phyloP scores from a whole-genome alignment of 768 basidiomycete species.

The Royoungia palumana region DNA sequence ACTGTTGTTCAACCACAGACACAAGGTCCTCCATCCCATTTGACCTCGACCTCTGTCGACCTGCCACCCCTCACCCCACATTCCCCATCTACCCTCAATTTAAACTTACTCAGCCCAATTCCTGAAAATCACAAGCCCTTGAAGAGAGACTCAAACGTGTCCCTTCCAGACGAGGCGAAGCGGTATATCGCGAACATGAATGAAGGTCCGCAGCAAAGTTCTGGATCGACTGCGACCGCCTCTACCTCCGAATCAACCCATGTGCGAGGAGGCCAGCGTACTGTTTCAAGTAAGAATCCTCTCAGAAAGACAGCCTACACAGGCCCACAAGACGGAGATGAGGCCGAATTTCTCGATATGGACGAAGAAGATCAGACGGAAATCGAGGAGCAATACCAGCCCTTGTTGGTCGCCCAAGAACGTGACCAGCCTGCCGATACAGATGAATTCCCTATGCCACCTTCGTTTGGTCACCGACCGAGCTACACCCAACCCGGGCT shows the following conservation, averaged over 20 bases:
- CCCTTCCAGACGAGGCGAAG: constrained; percentile 73
- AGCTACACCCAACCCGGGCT: constrained; percentile 7
- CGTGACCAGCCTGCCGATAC: constrained; percentile 36
- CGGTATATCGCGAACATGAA: constrained; percentile 67
- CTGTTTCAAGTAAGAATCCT: constrained; percentile 1
- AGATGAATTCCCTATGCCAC: constrained; percentile 54
- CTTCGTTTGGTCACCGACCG: constrained; percentile 25
- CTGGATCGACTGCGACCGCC: constrained; percentile 22
- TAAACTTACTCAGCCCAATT: constrained; percentile 21
- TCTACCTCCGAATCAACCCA: not conserved
- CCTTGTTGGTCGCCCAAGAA: constrained; percentile 6
- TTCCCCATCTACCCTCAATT: constrained; percentile 17
- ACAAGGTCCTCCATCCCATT: constrained; percentile 7
- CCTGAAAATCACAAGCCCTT: constrained; percentile 35
- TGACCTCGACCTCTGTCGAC: constrained; percentile 14
- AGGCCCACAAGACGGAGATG: constrained; percentile 25
- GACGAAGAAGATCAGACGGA: constrained; percentile 32
- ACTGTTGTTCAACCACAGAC: constrained; percentile 13
- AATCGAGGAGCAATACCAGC: constrained; percentile 9
- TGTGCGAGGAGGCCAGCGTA: not conserved
- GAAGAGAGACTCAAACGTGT: constrained; percentile 65
- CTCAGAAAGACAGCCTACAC: constrained; percentile 10
- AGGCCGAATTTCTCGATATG: constrained; percentile 65
- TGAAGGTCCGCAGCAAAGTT: constrained; percentile 60
- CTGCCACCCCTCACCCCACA: constrained; percentile 15